Percentiles rank a stretch among this genome's conserved stretches.
Evolutionary conservation across 805 yeast genomes (phyloP).

Genomic region (Candida endomychidarum): DNA sequence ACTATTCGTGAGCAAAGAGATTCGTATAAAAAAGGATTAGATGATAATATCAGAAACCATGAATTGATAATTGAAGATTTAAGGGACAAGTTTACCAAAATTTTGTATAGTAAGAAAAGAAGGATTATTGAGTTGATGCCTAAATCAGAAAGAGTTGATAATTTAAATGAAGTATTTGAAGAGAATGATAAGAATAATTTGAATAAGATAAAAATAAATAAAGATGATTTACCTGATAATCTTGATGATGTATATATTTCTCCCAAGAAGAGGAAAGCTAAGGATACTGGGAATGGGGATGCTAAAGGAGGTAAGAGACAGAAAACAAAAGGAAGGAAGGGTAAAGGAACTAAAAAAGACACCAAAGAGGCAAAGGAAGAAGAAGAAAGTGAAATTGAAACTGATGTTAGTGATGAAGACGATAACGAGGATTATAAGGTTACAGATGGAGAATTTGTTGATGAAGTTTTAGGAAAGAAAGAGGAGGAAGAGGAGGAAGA

Average conservation of each 20-base stretch:
- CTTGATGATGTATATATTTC: constrained; percentile 15
- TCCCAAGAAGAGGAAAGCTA: constrained; percentile 9
- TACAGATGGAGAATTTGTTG: constrained; percentile 5
- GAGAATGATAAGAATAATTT: constrained; percentile 18
- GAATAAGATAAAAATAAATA: constrained; percentile 16
- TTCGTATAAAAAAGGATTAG: constrained; percentile 4
- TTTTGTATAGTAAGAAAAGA: constrained; percentile 31
- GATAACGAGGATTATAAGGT: constrained; percentile 5
- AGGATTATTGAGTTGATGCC: constrained; percentile 26
- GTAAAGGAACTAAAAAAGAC: constrained; percentile 1
- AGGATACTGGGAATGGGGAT: not conserved
- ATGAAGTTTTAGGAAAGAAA: constrained; percentile 2
- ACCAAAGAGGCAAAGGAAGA: constrained; percentile 5
- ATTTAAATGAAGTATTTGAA: constrained; percentile 19
- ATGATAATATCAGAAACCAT: constrained; percentile 4
- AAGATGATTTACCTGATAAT: constrained; percentile 20
- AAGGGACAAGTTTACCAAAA: constrained; percentile 25
- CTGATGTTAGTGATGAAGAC: constrained; percentile 2
- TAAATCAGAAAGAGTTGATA: constrained; percentile 11
- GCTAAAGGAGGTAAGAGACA: not conserved
- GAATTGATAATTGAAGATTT: constrained; percentile 22
- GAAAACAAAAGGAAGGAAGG: not conserved
- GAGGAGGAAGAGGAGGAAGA: constrained; percentile 1
- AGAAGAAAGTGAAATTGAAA: constrained; percentile 7
- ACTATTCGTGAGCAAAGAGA: constrained; percentile 11